phyloP scores from a whole-genome alignment of 192 early-diverging fungal genomes.

The Coemansia sp. region DNA sequence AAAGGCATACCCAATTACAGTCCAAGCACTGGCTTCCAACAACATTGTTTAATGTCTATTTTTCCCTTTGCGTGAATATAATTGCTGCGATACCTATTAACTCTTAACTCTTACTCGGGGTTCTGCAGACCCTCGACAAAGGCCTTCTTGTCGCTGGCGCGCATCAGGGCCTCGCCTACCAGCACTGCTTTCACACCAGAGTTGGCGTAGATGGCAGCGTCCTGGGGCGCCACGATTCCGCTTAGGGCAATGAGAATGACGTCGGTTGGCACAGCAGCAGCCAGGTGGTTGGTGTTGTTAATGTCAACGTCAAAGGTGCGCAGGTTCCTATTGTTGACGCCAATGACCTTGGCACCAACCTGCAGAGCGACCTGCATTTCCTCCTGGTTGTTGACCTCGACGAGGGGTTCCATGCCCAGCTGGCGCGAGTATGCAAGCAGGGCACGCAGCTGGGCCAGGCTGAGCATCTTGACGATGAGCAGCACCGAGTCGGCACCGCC shows the following conservation, averaged over 20 bases:
- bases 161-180: slow-evolving; percentile 96
- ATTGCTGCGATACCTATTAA: background rate
- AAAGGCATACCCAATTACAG: slow-evolving; percentile 51
- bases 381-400: slow-evolving; percentile 88
- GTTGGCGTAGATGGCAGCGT: slow-evolving; percentile 77
- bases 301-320: slow-evolving; percentile 96
- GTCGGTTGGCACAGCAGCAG: slow-evolving; percentile 62
- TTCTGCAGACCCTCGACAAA: slow-evolving; percentile 70
- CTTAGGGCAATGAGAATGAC: slow-evolving; percentile 84
- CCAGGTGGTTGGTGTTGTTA: slow-evolving; percentile 74
- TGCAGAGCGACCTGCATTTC: slow-evolving; percentile 88
- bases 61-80: background rate
- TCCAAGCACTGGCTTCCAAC: slow-evolving; percentile 32
- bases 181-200: slow-evolving; percentile 80
- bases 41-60: slow-evolving; percentile 9
- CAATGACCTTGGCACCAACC: slow-evolving; percentile 83
- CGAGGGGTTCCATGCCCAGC: slow-evolving; percentile 97
- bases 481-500: slow-evolving; percentile 94
- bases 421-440: slow-evolving; percentile 72
- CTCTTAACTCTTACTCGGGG: background rate
- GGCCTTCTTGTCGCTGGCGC: slow-evolving; percentile 63
- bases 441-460: slow-evolving; percentile 59
- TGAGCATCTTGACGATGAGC: slow-evolving; percentile 94
- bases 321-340: slow-evolving; percentile 98
- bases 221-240: slow-evolving; percentile 78